phyloP scores from a whole-genome alignment of 768 basidiomycete genomes.

The Lentinula guzmanii region DNA sequence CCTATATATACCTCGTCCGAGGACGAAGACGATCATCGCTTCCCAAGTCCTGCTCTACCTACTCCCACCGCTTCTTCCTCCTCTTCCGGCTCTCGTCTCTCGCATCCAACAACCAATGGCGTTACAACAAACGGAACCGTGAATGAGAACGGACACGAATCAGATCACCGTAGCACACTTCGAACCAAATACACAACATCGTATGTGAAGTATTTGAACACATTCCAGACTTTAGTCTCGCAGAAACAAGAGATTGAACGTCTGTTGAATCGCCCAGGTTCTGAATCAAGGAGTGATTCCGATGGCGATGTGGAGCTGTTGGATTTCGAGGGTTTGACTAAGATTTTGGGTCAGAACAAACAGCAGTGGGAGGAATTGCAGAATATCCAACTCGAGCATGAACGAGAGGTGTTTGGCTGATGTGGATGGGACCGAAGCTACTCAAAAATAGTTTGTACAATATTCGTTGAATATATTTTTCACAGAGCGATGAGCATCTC shows the following conservation, averaged over 20 bases:
- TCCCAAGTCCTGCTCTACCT: constrained; percentile 18
- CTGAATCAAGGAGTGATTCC: constrained; percentile 38
- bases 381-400: constrained; percentile 27
- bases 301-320: constrained; percentile 50
- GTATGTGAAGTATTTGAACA: constrained; percentile 45
- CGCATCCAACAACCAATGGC: constrained; percentile 21
- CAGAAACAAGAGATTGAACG: constrained; percentile 49
- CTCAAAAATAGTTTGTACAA: neutral
- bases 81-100: constrained; percentile 17
- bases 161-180: constrained; percentile 41
- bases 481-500: neutral
- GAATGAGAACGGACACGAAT: constrained; percentile 3
- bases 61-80: constrained; percentile 17
- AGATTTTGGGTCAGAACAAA: constrained; percentile 37
- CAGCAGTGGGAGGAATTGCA: constrained; percentile 48
- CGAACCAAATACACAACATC: constrained; percentile 46
- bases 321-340: constrained; percentile 45
- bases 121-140: constrained; percentile 20
- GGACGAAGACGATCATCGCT: constrained; percentile 41
- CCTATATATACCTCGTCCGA: constrained; percentile 67
- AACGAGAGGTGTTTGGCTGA: neutral
- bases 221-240: constrained; percentile 38
- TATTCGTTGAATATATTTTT: neutral
- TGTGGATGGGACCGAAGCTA: neutral
- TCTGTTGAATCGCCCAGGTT: constrained; percentile 35